Conservation (phyloP, 108 stramenopile genomes). For the Pseudonitzschia multistriata region DNA sequence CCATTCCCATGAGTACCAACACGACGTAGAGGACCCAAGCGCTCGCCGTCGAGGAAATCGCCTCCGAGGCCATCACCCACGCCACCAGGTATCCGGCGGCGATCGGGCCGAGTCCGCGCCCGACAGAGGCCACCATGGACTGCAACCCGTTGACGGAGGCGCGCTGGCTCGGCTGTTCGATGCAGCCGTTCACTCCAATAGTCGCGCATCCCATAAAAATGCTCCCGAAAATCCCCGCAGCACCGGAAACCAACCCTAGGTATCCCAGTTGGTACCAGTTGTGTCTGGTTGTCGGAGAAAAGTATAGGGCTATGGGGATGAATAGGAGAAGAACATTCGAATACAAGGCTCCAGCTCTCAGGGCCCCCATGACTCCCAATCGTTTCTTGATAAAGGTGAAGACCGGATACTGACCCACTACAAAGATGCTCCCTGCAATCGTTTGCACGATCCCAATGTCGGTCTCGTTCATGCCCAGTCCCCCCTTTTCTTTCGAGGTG, state of each 20-base stretch:
- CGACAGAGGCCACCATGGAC: conserved; percentile 51
- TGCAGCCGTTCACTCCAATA: conserved; percentile 54
- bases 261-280: conserved; percentile 22
- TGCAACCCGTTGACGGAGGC: conserved; percentile 70
- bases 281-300: conserved; percentile 15
- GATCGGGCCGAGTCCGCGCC: conserved; percentile 54
- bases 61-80: background rate
- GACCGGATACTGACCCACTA: conserved; percentile 46
- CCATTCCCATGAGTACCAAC: background rate
- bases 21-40: background rate
- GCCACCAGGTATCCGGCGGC: conserved; percentile 45
- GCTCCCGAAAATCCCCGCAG: conserved; percentile 37
- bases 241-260: conserved; percentile 35
- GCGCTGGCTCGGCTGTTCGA: conserved; percentile 44
- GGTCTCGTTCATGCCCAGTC: conserved; percentile 54
- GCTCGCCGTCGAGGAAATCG: background rate
- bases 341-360: conserved; percentile 36
- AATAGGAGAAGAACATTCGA: conserved; percentile 36
- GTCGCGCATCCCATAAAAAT: conserved; percentile 55
- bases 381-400: conserved; percentile 37
- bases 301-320: conserved; percentile 40
- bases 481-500: conserved; percentile 39
- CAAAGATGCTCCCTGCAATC: conserved; percentile 50
- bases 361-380: conserved; percentile 45
- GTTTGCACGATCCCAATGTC: conserved; percentile 63